Evolutionary conservation across 345 rosid species (phyloP), one percentile per base, ranked within the genome.

Genomic region (Erysimum cheiranthoides): DNA sequence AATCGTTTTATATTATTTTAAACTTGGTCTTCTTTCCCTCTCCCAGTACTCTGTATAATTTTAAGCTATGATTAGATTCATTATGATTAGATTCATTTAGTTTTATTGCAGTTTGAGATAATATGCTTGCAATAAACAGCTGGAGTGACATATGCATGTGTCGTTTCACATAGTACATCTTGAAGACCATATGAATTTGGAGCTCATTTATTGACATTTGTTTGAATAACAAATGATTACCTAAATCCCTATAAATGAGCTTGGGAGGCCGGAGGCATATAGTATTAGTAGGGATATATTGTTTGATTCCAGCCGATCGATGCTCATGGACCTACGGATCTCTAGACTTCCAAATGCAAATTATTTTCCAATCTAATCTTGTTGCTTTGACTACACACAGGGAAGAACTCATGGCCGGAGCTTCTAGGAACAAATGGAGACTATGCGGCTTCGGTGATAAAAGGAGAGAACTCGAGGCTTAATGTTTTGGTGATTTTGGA

Each of bases 331-430:
- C 66, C 75, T 42, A 30, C 8, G 45, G 56, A 43, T 58, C 47
- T 58, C 47, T 71, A 21, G 13, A 35, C 40, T 14, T 7, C 36
- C 16, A 60, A 60, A 21, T 14, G 67, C 38, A 59, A 18, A 50
- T 31, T 10, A 64, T 12, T 61, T 10, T 30, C 18, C 10, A 12
- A 42, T 45, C 13, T 35, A 34, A 66, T 34, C 31, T 43, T 27
- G 45, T 58, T 35, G 47, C 12, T 71, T 71, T 49, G 59, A 60
- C 6, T 30, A 9, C 5, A 4, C 25, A 12, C 71, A 82, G 82
- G 70, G 11, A 79, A 82, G 76, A 32, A 12, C 34, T 39, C 79
- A 50, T 82, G 85, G 85, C 85, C 85, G 6, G 82, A 82, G 66
- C 81, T 82, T 34, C n/a, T 76, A 17, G 82, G 81, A 56, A 59